Percentiles rank a stretch among this genome's conserved stretches.
Conservation (phyloP, 2,329 filamentous ascomycete genomes). For the Microdochium paspali region DNA sequence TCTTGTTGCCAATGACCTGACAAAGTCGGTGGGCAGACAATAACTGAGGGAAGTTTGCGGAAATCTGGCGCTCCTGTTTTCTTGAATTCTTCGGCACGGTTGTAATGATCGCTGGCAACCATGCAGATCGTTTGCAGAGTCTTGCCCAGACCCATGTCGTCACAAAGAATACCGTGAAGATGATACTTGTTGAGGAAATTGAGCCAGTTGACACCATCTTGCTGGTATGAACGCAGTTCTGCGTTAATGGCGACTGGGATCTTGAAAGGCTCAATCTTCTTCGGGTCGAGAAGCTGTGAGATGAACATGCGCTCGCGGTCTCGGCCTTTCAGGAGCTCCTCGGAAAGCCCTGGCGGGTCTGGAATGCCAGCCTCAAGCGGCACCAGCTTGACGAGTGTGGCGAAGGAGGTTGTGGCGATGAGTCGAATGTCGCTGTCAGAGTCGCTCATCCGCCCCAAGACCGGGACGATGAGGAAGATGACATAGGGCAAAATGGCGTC, state of each 20-base stretch:
- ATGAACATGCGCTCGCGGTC: conserved; percentile 96
- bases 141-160: conserved; percentile 98
- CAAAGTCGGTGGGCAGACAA: conserved; percentile 90
- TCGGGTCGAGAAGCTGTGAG: conserved; percentile 87
- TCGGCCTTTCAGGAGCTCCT: conserved; percentile 78
- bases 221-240: conserved; percentile 90
- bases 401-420: conserved; percentile 93
- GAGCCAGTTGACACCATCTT: conserved; percentile 98
- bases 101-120: conserved; percentile 92
- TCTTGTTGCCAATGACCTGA: conserved; percentile 99
- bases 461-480: conserved; percentile 96
- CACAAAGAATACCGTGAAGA: conserved; percentile 93
- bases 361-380: conserved; percentile 95
- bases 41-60: conserved; percentile 76
- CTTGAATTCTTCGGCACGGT: conserved; percentile 81
- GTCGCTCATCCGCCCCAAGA: conserved; percentile 95
- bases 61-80: conserved; percentile 72
- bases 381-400: conserved; percentile 92
- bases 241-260: conserved; percentile 97
- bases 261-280: conserved; percentile 89
- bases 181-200: conserved; percentile 98
- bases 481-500: conserved; percentile 94
- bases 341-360: conserved; percentile 85
- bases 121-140: conserved; percentile 97
- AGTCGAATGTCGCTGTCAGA: conserved; percentile 92